Base-by-base conservation (phyloP, 768 basidiomycete genomes). In the Naganishia kalamii region DNA sequence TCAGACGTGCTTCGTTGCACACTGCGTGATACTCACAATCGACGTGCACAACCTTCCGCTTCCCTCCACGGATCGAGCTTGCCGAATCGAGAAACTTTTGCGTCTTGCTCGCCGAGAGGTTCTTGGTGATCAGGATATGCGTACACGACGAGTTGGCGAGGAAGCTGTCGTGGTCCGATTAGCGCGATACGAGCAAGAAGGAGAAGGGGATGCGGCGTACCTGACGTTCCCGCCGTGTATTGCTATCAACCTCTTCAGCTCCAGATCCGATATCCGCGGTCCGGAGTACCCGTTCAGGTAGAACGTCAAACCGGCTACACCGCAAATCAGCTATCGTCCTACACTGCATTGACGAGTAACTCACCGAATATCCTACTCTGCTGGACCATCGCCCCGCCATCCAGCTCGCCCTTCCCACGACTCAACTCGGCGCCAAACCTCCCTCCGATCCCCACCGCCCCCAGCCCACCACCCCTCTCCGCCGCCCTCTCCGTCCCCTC, bases 261-360 rank as follows among this genome's bases (percentile, higher is more conserved):
- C 66, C 12, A 68, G 49, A 51, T 68, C 66, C 25, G 62, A 57
- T 2, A 64, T 64, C 27, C 47, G 47, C 12, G 43, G 32, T 19
- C 66, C 66, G 8, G 62, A 63, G 29, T 68, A 68, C 43, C 66
- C 66, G 44, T 68, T 68, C 13, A 68, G 15, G 43, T 63, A 68
- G 43, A 68, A 59, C 19, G 62, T 68, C 21, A 51, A 63, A 1
- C 66, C 66, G 27, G 62, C 66, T 68, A 46, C 15, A 32, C 12
- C 33, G 4, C 2, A 64, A 4, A 44, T 30, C 11, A 4, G 49
- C 21, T 3, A 59, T 6, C 19, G 29, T 33, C 13, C 21, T 5
- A 35, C 15, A 21, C 29, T 11, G 23, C 35, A 21, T 12, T 46
- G 21, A 43, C 27, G 3, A 5, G 32, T 13, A 30, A 63, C 66